phyloP scores from a whole-genome alignment of 805 yeast genomes.

The Saccharomycopsis fibuligera region DNA sequence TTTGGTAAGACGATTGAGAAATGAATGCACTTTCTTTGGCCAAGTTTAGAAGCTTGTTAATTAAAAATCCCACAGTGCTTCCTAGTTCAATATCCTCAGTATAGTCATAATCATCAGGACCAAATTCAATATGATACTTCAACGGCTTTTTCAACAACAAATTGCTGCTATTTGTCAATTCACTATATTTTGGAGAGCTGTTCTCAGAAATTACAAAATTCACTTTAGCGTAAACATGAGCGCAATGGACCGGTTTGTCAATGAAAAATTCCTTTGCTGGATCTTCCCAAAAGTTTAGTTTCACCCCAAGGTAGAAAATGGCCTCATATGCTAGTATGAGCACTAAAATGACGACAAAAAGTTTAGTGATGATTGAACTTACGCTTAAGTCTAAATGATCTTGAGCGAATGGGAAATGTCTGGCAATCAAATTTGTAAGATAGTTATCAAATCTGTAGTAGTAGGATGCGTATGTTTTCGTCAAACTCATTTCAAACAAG shows the following conservation, averaged over 20 bases:
- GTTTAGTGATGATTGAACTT: constrained; percentile 22
- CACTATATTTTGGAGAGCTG: not conserved
- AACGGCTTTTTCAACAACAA: constrained; percentile 33
- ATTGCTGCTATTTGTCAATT: not conserved
- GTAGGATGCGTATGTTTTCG: not conserved
- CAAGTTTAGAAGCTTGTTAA: constrained; percentile 48
- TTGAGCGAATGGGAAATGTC: constrained; percentile 19
- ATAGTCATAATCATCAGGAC: constrained; percentile 68
- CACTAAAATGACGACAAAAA: constrained; percentile 22
- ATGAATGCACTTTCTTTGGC: constrained; percentile 40
- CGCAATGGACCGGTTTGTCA: constrained; percentile 75
- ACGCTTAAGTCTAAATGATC: constrained; percentile 7
- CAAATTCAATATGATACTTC: constrained; percentile 66
- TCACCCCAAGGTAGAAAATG: constrained; percentile 38
- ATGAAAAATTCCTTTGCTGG: constrained; percentile 56
- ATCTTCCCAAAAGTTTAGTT: constrained; percentile 39
- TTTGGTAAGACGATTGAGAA: constrained; percentile 23
- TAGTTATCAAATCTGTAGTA: not conserved
- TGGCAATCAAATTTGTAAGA: constrained; percentile 3
- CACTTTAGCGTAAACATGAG: constrained; percentile 57
- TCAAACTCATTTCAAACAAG: too few species aligned
- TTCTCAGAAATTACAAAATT: constrained; percentile 29
- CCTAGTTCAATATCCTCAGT: constrained; percentile 62
- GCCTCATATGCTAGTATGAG: constrained; percentile 31
- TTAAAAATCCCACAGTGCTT: constrained; percentile 56